These are phyloP conservation scores for Saccharomycopsis sp. DNA, from an alignment of 805 yeast species.

Conservation along the genomic window DNA sequence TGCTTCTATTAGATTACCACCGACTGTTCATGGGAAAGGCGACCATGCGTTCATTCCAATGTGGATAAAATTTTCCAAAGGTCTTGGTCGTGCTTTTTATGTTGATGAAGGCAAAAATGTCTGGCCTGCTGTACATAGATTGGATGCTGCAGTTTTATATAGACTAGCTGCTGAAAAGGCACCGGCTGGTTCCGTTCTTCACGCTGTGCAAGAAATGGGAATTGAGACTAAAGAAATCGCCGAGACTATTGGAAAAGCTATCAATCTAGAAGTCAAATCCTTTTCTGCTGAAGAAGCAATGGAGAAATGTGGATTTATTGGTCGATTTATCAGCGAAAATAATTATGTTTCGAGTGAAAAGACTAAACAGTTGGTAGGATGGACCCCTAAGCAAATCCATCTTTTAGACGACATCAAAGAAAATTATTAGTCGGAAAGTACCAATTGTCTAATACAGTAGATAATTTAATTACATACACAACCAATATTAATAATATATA, in stretches of 20 bases:
- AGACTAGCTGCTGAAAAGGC: slow-evolving; percentile 26
- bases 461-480: no score
- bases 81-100: slow-evolving; percentile 29
- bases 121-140: slow-evolving; percentile 30
- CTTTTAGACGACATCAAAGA: slow-evolving; percentile 26
- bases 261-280: slow-evolving; percentile 20
- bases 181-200: slow-evolving; percentile 25
- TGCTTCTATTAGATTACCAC: slow-evolving; percentile 28
- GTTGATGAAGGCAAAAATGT: slow-evolving; percentile 30
- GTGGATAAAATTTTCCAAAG: slow-evolving; percentile 27
- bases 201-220: slow-evolving; percentile 26
- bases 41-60: slow-evolving; percentile 27
- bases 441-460: no score
- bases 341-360: slow-evolving; percentile 20
- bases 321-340: slow-evolving; percentile 16
- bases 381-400: slow-evolving; percentile 25
- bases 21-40: slow-evolving; percentile 30
- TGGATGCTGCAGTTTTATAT: slow-evolving; percentile 31
- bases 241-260: slow-evolving; percentile 24
- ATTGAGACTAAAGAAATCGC: slow-evolving; percentile 26
- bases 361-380: slow-evolving; percentile 25
- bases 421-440: slow-evolving; percentile 21
- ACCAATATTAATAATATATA: no score
- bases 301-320: slow-evolving; percentile 20
- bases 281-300: slow-evolving; percentile 21